Evolutionary conservation across 306 rosid species (phyloP), one percentile per base, ranked within the genome.

Genomic region (Prunus mume): DNA sequence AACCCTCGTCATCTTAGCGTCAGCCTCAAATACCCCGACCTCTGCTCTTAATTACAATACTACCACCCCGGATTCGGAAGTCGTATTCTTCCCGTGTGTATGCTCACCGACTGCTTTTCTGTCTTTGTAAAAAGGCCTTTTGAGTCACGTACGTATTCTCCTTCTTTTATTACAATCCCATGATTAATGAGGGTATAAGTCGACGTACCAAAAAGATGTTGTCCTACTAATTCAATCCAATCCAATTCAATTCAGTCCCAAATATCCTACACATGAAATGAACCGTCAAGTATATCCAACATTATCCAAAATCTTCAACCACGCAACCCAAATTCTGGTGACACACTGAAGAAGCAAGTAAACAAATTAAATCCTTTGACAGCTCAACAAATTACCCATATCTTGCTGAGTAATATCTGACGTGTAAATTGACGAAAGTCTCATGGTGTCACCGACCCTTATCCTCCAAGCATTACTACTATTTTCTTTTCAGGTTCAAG

Each of bases 131-230:
- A 63, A 71, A 78, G 49, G 81, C 71, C 20, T 68, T 80, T 1
- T 2, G 56, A 73, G 92, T 86, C 89, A 84, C 86, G 88, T 38
- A 34, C 2, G 43, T 28, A 84, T 68, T 18, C 55, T 58, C 76
- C 85, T 9, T 4, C 25, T 17, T 62, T 75, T 75, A 58, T 38
- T 30, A 30, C 64, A 49, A 22, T 52, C 72, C 63, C 55, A 22
- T 76, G 47, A 60, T 27, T 61, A 73, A 45, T 60, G 68, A 43
- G 77, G 5, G 3, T 65, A 13, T 12, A 4, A 24, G 25, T 34
- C 82, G 82, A 83, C 88, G 61, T 30, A 12, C 46, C 76, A 45
- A 20, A 56, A 64, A 14, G 14, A 13, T 47, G 34, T 5, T 22
- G 30, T 22, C 51, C 3, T 11, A 2, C 27, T 19, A 70, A 18